Conservation (phyloP, 1,284 basidiomycete species). For the Testicularia cyperi region DNA sequence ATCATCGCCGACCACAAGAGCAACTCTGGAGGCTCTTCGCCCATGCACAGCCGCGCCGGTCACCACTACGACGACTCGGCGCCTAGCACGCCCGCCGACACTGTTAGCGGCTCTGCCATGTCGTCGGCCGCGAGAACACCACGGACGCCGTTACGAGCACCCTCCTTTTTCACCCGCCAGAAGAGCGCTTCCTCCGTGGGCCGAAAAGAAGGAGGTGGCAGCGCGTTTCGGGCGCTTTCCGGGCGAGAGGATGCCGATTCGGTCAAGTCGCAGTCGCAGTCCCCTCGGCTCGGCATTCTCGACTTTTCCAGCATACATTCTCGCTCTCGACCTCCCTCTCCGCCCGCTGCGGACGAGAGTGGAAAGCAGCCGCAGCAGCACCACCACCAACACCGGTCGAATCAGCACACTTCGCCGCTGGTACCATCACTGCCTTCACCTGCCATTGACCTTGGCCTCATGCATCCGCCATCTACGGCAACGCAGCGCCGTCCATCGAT, state of each 20-base stretch:
- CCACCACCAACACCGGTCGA: no score
- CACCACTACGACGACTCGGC: slow-evolving; percentile 7
- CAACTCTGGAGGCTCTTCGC: slow-evolving; percentile 17
- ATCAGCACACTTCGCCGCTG: background rate
- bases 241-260: no score
- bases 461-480: slow-evolving; percentile 14
- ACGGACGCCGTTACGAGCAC: slow-evolving; percentile 28
- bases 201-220: slow-evolving; percentile 19
- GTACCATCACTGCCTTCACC: background rate
- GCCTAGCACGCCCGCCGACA: slow-evolving; percentile 19
- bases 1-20: slow-evolving; percentile 10
- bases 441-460: slow-evolving; percentile 2
- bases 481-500: slow-evolving; percentile 15
- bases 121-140: slow-evolving; percentile 16
- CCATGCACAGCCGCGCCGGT: slow-evolving; percentile 3
- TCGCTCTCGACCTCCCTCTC: no score
- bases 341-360: no score
- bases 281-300: no score
- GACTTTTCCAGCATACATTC: no score
- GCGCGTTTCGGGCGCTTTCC: no score
- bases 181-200: slow-evolving; percentile 23
- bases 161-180: slow-evolving; percentile 28
- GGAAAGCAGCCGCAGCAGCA: no score
- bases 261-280: no score
- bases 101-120: slow-evolving; percentile 12